These are phyloP conservation scores for Coemansia sp. DNA, from an alignment of 192 early-diverging fungal genomes.

Conservation along the genomic window DNA sequence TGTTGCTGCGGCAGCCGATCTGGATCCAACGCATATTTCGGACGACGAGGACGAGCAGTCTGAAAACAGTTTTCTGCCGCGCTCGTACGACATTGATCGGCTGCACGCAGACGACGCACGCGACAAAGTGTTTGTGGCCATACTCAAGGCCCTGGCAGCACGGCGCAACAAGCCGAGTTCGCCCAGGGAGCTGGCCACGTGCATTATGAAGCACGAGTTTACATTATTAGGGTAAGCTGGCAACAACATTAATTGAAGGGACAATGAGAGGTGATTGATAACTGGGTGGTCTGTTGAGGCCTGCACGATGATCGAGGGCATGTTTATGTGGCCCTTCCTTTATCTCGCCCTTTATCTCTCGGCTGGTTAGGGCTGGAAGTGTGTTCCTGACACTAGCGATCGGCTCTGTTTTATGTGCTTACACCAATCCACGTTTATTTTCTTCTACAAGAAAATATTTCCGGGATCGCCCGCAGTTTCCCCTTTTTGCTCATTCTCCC, in stretches of 20 bases:
- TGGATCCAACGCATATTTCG: constrained; percentile 9
- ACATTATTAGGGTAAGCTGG: constrained; percentile 70
- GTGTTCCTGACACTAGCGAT: too few species aligned
- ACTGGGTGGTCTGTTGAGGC: background rate
- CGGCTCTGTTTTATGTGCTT: too few species aligned
- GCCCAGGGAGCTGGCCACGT: constrained; percentile 76
- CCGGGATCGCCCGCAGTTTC: constrained; percentile 13
- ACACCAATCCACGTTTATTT: too few species aligned
- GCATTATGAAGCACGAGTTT: constrained; percentile 77
- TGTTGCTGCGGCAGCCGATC: constrained; percentile 29
- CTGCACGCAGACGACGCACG: constrained; percentile 76
- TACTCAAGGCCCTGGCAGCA: constrained; percentile 76
- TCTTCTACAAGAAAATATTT: constrained; percentile 24
- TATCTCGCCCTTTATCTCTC: background rate
- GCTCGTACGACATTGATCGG: constrained; percentile 48
- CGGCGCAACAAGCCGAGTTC: constrained; percentile 77
- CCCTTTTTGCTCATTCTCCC: background rate
- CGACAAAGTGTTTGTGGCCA: constrained; percentile 86
- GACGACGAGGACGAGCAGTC: constrained; percentile 37
- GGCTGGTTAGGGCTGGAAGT: too few species aligned
- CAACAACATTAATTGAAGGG: background rate
- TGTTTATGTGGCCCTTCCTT: too few species aligned
- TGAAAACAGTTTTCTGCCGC: constrained; percentile 44
- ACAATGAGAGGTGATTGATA: background rate
- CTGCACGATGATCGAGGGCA: background rate